Base-by-base conservation (phyloP, 108 stramenopile species). In the Cyclostephanos tholiformis region DNA sequence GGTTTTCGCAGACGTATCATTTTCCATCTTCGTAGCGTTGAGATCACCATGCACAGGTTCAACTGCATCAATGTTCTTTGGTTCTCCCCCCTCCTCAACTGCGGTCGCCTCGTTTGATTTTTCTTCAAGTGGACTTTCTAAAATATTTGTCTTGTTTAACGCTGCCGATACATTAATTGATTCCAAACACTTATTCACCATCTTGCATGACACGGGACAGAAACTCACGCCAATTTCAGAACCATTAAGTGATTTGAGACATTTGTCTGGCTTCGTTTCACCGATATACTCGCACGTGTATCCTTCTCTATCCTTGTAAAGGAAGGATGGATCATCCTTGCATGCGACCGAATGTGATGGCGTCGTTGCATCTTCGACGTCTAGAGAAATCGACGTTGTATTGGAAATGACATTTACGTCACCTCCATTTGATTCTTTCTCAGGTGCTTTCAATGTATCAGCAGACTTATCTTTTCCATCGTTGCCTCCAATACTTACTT, bases 121-220 rank as follows among this genome's bases (percentile, higher is more conserved):
- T 38, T 60, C 59, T 38, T 60, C 35, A 22, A 38, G 17, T 19
- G 36, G 59, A 38, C 10, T 39, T 0, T 35, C 19, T 19, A 39
- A 14, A 35, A 39, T 38, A 38, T 60, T 38, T n/a, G 58, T 30
- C 26, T 32, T 32, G 32, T 59, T 5, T 2, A 32, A 32, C 13
- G 29, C 58, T 32, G 17, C 32, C 27, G 58, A 17, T 59, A 9
- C 32, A 3, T 30, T 30, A 55, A 19, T 55, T 35, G 41, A 17
- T 57, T 69, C 36, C 41, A 69, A 69, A 69, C 75, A 76, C 39
- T 76, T 43, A 0, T 68, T 60, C 58, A 65, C 43, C 75, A 76
- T 76, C 10, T 41, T 43, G 44, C 75, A 76, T 25, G 67, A 44
- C 75, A 68, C 62, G n/a, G 75, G 75, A 29, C 75, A 76, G 44